Conservation (phyloP, 2,329 filamentous ascomycete genomes). For the Fusarium pininemorale region DNA sequence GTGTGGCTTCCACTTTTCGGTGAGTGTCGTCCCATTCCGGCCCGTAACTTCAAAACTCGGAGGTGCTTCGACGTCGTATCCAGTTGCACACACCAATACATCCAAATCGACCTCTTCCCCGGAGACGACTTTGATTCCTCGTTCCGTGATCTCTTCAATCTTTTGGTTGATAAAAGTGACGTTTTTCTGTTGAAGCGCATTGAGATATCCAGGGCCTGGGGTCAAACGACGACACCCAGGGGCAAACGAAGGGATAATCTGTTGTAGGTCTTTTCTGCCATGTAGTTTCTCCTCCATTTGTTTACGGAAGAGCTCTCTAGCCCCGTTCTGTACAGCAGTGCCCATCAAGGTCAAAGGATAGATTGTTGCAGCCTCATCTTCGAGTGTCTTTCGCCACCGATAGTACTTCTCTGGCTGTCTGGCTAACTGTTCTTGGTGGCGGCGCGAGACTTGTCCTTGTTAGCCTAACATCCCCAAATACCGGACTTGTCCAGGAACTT, state of each 20-base stretch:
- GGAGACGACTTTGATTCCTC: neutral
- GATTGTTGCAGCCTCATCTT: neutral
- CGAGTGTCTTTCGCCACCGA: neutral
- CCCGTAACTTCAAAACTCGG: rapidly evolving
- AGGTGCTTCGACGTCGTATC: neutral
- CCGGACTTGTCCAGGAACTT: rapidly evolving
- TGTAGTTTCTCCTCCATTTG: neutral
- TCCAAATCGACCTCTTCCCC: neutral
- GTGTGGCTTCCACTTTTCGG: neutral
- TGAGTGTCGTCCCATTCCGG: rapidly evolving
- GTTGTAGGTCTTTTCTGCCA: neutral
- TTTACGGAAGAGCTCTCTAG: rapidly evolving
- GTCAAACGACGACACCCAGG: neutral
- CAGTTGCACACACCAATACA: neutral
- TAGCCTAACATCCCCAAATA: neutral
- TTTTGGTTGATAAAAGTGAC: neutral
- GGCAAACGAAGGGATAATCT: neutral
- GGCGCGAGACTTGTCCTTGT: neutral
- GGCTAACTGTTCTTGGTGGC: rapidly evolving
- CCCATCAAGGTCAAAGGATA: neutral
- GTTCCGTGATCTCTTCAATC: neutral
- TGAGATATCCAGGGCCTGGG: neutral
- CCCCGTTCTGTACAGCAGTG: rapidly evolving
- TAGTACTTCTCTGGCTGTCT: neutral
- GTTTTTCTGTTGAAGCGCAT: neutral